phyloP scores from a whole-genome alignment of 2,329 filamentous ascomycete genomes.

The Colletotrichum tropicale region DNA sequence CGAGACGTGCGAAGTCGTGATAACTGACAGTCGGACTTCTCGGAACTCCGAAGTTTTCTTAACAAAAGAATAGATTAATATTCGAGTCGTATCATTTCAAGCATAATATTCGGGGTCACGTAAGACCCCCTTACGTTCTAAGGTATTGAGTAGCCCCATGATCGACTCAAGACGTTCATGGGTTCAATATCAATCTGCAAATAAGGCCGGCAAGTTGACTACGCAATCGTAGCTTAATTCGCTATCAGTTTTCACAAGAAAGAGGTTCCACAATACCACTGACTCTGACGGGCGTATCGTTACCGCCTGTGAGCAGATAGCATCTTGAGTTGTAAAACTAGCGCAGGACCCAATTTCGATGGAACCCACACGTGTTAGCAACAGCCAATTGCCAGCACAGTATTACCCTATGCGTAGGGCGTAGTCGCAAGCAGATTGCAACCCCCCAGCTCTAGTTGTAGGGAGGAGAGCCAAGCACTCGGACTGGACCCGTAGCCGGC shows the following conservation, averaged over 20 bases:
- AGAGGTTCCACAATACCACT: not conserved
- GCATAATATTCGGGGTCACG: not conserved
- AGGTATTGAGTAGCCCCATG: not conserved
- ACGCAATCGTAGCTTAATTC: not conserved
- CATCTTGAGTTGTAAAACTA: not conserved
- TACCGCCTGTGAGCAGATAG: not conserved
- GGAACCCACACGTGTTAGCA: not conserved
- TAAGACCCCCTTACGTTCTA: not conserved
- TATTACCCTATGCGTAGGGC: not conserved
- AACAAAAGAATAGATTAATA: not conserved
- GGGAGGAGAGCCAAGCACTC: not conserved
- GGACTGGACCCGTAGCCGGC: not conserved
- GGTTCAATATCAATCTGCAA: not conserved
- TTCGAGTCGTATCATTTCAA: not conserved
- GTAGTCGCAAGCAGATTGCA: not conserved
- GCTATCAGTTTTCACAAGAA: not conserved
- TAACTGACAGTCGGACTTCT: not conserved
- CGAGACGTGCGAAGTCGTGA: not conserved
- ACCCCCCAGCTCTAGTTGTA: not conserved
- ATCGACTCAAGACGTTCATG: not conserved
- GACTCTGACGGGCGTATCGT: not conserved
- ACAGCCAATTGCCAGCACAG: not conserved
- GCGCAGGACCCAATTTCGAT: not conserved
- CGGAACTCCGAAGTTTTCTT: not conserved
- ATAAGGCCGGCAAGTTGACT: not conserved